A percentile compares a stretch with the other conserved stretches of the same genome.
Evolutionary conservation across 306 rosid species (phyloP).

Genomic region (Trifolium dubium): DNA sequence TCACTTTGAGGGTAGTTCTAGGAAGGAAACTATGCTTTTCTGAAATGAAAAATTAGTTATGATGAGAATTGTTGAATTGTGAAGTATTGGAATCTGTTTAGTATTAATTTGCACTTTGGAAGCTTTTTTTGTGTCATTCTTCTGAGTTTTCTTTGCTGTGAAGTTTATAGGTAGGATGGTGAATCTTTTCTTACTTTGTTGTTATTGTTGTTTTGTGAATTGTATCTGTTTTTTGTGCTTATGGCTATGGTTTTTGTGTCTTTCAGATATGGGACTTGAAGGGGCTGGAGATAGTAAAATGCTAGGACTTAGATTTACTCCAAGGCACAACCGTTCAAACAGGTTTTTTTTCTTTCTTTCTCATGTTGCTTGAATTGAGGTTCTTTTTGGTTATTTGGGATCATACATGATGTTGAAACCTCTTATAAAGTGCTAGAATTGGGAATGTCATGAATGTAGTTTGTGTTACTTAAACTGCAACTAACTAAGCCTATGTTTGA

Average conservation of each 20-base stretch:
- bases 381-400: constrained; percentile 34
- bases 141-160: constrained; percentile 39
- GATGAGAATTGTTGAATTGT: constrained; percentile 6
- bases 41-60: background rate
- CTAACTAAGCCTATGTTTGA: background rate
- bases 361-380: constrained; percentile 37
- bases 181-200: constrained; percentile 18
- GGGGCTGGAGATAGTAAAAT: constrained; percentile 52
- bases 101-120: constrained; percentile 18
- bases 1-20: constrained; percentile 52
- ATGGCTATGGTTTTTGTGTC: constrained; percentile 43
- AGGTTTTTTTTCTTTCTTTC: constrained; percentile 57
- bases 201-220: constrained; percentile 12
- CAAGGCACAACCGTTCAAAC: constrained; percentile 77
- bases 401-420: background rate
- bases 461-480: background rate
- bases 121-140: constrained; percentile 40
- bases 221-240: constrained; percentile 35
- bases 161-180: constrained; percentile 52
- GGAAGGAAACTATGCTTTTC: constrained; percentile 45
- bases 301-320: constrained; percentile 59
- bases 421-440: background rate
- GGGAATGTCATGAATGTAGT: constrained; percentile 15
- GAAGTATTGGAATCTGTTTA: constrained; percentile 46
- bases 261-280: constrained; percentile 68